These are phyloP conservation scores for Lactifluus hygrophoroides DNA, from an alignment of 768 basidiomycete genomes.

Conservation along the genomic window DNA sequence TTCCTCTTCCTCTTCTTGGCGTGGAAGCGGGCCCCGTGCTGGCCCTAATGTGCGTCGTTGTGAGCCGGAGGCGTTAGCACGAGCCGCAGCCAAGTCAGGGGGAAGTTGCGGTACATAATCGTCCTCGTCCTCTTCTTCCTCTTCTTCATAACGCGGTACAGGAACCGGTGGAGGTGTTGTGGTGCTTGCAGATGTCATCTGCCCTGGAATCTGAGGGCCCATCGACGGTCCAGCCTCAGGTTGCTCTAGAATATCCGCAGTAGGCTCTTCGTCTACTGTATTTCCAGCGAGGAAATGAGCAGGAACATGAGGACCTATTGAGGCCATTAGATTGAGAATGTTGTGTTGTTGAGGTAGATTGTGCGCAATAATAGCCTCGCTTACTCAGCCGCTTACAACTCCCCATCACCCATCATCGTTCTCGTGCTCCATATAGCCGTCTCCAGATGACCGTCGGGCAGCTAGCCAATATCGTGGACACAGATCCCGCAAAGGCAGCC, in stretches of 20 bases:
- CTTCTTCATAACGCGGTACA: slow-evolving; percentile 15
- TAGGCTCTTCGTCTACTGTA: not conserved
- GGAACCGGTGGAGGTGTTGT: slow-evolving; percentile 16
- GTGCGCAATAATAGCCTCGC: not conserved
- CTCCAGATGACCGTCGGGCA: not conserved
- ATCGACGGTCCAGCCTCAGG: slow-evolving; percentile 8
- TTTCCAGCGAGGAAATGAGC: slow-evolving; percentile 12
- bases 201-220: slow-evolving; percentile 18
- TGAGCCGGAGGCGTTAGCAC: slow-evolving; percentile 24
- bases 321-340: slow-evolving; percentile 6
- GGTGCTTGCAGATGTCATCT: not conserved
- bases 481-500: slow-evolving; percentile 36
- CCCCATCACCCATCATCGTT: too few species aligned
- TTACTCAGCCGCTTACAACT: not conserved
- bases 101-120: slow-evolving; percentile 69
- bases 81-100: slow-evolving; percentile 51
- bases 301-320: slow-evolving; percentile 26
- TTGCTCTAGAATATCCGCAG: not conserved
- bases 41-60: slow-evolving; percentile 42
- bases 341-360: not conserved
- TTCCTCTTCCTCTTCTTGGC: slow-evolving; percentile 33
- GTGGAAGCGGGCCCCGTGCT: slow-evolving; percentile 35
- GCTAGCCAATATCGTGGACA: not conserved
- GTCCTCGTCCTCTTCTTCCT: slow-evolving; percentile 46
- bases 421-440: too few species aligned